Evolutionary conservation across 2,329 filamentous ascomycete genomes (phyloP), one percentile per base, ranked within the genome.

Genomic region (Zalaria sp.): DNA sequence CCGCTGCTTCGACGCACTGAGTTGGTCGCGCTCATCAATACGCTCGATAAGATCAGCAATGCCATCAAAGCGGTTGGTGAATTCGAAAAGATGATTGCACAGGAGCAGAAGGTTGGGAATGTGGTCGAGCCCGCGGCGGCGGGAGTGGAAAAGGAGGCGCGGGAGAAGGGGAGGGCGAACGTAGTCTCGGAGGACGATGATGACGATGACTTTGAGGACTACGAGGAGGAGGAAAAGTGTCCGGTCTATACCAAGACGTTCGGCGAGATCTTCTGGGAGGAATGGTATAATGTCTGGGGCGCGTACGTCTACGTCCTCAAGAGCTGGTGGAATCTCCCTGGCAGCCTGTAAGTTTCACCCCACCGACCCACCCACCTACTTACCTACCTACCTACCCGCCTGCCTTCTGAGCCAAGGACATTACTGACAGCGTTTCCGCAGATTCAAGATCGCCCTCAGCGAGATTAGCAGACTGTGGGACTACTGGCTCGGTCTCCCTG

Each of bases 1-100:
- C 87, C 86, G 1, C 67, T 74, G 9, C 73, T 96, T 18, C 79
- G 88, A 57, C 74, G 91, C 49, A 96, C 89, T 0, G 91, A 98
- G 63, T 71, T 98, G 7, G 91, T 98, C 18, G 85, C 91, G 2
- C 71, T 98, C 18, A 81, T 96, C 65, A 98, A 98, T 63, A 96
- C 91, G 0, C 81, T 95, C 45, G 85, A 84, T 27, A 77, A 89
- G 31, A 79, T 96, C 47, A 86, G 83, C 48, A 80, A 83, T 58
- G 91, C 85, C 40, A 64, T 98, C 46, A 69, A 73, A 29, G 81
- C 85, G 0, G 72, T 94, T 35, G 74, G 77, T 43, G 70, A 79
- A 42, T 96, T 98, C 66, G 67, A 72, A 34, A 60, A 63, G 27
- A 68, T 73, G 64, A 53, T 70, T 9, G 46, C 49, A n/a, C 52